These are phyloP conservation scores for Tetraselmis chui DNA, from an alignment of 139 green algal species.

Conservation along the genomic window DNA sequence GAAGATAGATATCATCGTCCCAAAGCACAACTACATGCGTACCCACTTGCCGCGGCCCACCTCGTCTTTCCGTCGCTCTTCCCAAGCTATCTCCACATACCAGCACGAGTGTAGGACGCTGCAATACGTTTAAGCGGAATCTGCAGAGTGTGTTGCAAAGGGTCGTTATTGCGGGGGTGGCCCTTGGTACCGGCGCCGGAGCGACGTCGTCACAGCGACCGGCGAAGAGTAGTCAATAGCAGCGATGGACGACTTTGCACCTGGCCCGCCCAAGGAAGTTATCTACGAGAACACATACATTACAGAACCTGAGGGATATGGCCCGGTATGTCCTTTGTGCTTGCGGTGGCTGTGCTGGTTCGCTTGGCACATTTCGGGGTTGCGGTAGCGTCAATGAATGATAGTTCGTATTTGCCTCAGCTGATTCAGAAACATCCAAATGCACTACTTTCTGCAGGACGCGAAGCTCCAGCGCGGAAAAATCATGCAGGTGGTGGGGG, in stretches of 20 bases:
- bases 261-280: conserved; percentile 36
- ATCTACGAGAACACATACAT: conserved; percentile 82
- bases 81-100: too few species aligned
- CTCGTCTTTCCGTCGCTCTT: too few species aligned
- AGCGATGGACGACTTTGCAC: background rate
- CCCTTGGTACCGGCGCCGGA: too few species aligned
- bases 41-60: too few species aligned
- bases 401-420: background rate
- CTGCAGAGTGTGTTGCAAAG: too few species aligned
- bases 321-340: conserved; percentile 12
- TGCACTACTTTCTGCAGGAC: background rate
- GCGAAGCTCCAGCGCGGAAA: conserved; percentile 1
- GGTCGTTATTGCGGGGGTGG: too few species aligned
- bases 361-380: background rate
- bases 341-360: background rate
- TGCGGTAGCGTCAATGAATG: background rate
- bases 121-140: too few species aligned
- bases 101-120: too few species aligned
- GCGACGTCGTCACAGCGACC: too few species aligned
- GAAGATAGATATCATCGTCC: too few species aligned
- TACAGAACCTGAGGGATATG: conserved; percentile 50
- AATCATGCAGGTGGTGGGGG: conserved; percentile 40
- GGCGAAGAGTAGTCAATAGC: too few species aligned
- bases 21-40: too few species aligned
- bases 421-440: background rate